Conservation (phyloP, 2,329 filamentous ascomycete species). For the Paradendryphiella salina region DNA sequence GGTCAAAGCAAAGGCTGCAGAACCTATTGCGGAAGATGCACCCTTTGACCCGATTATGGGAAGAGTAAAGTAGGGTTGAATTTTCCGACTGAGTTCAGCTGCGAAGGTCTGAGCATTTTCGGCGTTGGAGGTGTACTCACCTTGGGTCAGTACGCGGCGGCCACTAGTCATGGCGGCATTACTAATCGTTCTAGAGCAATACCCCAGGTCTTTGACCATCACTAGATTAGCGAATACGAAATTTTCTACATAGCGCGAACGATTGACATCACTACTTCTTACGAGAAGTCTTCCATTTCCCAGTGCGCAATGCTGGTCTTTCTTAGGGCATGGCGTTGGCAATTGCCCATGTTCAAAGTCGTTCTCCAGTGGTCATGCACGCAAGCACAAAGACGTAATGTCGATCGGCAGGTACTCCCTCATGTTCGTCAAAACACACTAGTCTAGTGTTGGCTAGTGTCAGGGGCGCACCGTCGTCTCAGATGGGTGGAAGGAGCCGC, state of each 20-base stretch:
- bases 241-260: background rate
- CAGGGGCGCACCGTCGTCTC: constrained; percentile 7
- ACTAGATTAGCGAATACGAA: constrained; percentile 9
- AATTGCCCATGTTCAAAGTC: background rate
- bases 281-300: background rate
- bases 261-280: background rate
- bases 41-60: constrained; percentile 87
- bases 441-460: background rate
- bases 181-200: constrained; percentile 6
- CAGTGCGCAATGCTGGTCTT: background rate
- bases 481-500: constrained; percentile 1
- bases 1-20: constrained; percentile 86
- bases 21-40: constrained; percentile 75
- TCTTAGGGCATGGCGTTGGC: background rate
- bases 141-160: constrained; percentile 1
- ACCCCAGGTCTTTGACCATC: constrained; percentile 6
- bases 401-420: constrained; percentile 10
- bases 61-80: constrained; percentile 68
- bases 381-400: constrained; percentile 4
- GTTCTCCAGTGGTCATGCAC: background rate
- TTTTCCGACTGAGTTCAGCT: background rate
- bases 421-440: constrained; percentile 7
- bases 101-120: background rate
- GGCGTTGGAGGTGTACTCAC: constrained; percentile 8
- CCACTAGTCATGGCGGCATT: constrained; percentile 1